Conservation (phyloP, 2,329 filamentous ascomycete species). For the Epichloe coenophiala region DNA sequence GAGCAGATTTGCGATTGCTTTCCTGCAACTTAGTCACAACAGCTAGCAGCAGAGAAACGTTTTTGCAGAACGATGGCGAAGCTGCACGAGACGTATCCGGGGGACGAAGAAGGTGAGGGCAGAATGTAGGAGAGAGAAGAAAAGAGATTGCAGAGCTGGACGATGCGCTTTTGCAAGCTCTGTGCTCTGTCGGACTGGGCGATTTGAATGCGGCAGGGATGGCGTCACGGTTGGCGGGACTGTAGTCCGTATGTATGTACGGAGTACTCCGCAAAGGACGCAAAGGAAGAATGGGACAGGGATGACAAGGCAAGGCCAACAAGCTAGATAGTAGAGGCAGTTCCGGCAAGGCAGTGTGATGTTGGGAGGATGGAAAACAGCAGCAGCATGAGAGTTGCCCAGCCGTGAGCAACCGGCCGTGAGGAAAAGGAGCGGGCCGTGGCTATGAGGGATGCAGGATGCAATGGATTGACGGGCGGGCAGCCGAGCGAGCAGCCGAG, state of each 20-base stretch:
- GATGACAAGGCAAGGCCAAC: background rate
- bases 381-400: too few species aligned
- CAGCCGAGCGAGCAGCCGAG: too few species aligned
- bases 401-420: too few species aligned
- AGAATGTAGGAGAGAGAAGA: background rate
- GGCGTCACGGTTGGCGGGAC: slow-evolving; percentile 4
- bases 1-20: background rate
- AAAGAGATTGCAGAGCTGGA: background rate
- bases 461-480: background rate
- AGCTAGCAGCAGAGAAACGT: background rate
- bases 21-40: slow-evolving; percentile 1
- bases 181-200: background rate
- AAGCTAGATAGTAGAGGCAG: background rate
- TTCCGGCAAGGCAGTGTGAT: too few species aligned
- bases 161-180: background rate
- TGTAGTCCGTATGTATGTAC: too few species aligned
- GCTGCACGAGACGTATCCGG: background rate
- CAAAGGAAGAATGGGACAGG: background rate
- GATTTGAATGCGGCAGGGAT: slow-evolving; percentile 6
- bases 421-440: too few species aligned
- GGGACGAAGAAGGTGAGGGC: background rate
- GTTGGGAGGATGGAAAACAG: too few species aligned
- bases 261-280: background rate
- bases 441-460: too few species aligned
- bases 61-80: background rate